Evolutionary conservation across 805 yeast genomes (phyloP), one percentile per base, ranked within the genome.

Genomic region (Osmozyma mogii): DNA sequence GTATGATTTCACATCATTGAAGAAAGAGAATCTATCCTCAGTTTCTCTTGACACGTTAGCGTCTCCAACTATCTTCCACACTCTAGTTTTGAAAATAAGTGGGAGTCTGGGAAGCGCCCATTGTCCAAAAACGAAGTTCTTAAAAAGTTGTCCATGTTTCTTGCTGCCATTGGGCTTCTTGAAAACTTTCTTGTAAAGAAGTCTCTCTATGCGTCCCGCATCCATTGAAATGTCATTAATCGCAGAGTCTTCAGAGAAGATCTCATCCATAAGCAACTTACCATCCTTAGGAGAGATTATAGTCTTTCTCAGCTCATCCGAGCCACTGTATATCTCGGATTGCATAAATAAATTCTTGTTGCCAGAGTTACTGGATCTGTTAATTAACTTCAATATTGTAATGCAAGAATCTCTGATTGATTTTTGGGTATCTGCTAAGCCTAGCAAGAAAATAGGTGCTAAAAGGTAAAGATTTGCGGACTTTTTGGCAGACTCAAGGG

Each of bases 91-190:
- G 14, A 84, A 61, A 13, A 56, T 65, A 12, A 63, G 36, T 5
- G 65, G 55, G 40, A 44, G 52, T 14, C 33, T 34, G 7, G 49
- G 29, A 21, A 56, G 41, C 1, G 65, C 50, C 45, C 84, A 81
- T 52, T 85, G 92, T 32, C 79, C 75, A 12, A 80, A 72, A 44
- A 84, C 64, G 40, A 78, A 82, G 0, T 87, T 70, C 34, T 54
- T 53, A 31, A 78, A 52, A 25, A 70, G 62, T 5, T 71, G 68
- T 10, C 78, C 79, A 24, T 70, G 48, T 35, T 70, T 75, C 47
- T 78, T 77, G 15, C 59, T 61, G 24, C 64, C 59, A 4, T 38
- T 55, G 35, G 31, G 64, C 49, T 35, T 74, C 51, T 43, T 71
- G 75, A 61, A 61, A 4, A 61, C 25, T 9, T 28, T 36, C 9